Evolutionary conservation across 805 yeast genomes (phyloP), one percentile per base, ranked within the genome.

Genomic region (Ogataea polymorpha): DNA sequence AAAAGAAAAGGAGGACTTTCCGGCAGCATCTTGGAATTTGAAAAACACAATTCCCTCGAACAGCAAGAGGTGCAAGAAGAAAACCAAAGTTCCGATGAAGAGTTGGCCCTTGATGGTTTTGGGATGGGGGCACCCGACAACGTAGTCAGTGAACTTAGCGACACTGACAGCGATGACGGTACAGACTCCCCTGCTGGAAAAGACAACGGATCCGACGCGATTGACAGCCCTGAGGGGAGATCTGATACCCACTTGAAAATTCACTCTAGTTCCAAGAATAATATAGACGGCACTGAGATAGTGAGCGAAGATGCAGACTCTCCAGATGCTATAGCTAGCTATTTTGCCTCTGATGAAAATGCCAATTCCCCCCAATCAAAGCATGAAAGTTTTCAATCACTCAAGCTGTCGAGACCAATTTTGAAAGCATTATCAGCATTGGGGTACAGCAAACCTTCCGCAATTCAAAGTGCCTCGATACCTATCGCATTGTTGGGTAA

Each of bases 401-500:
- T 93, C 41, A 81, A 85, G 34, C 72, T 93, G 20, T 89, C 98
- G 2, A 79, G 99, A 55, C 99, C 99, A 1, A 77, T 91, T 10
- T 68, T 91, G 46, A 86, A 86, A 58, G 96, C 95, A 27, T 67
- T 93, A 39, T 72, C 85, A 11, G 80, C 80, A 23, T 70, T 93
- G 27, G 95, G 95, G 6, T 93, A 90, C 61, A 59, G 79, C n/a
- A 77, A 75, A 36, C 99, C 99, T 6, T 85, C 97, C 0, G 96
- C 96, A 11, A 87, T 93, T 67, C 99, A 93, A 69, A 73, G 90
- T 46, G 86, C 96, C 1, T 79, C 95, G 7, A 90, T 93, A 47
- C 99, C 99, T 11, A 80, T 91, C 42, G 96, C 96, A 1, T 71
- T 93, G 29, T 62, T 86, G 48, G 99, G 99, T 55, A 91, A 87